Evolutionary conservation across 2,329 filamentous ascomycete genomes (phyloP).

Genomic region (Trichoderma endophyticum): DNA sequence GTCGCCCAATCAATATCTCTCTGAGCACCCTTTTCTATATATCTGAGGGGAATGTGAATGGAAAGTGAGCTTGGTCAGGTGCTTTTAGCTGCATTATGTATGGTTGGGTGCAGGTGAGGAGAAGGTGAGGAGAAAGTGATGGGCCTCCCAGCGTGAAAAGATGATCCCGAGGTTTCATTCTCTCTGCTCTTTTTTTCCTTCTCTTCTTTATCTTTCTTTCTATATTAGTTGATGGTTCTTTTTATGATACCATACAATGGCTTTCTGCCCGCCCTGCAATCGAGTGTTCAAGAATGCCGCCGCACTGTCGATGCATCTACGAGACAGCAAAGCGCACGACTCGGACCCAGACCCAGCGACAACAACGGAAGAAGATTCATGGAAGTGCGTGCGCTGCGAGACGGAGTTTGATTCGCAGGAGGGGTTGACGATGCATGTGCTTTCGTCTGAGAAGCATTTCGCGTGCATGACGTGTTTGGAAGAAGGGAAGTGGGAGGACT

Average conservation of each 20-base stretch:
- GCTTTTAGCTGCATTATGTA: background rate
- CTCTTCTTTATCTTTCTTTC: background rate
- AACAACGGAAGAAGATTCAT: background rate
- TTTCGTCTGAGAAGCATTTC: background rate
- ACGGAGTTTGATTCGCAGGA: background rate
- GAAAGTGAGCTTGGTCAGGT: background rate
- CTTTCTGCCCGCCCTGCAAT: background rate
- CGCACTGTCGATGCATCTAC: background rate
- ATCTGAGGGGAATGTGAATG: background rate
- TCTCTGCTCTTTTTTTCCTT: background rate
- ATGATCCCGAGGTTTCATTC: background rate
- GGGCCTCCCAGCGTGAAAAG: background rate
- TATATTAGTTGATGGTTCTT: background rate
- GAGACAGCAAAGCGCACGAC: background rate
- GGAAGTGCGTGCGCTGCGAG: background rate
- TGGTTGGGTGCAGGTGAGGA: background rate
- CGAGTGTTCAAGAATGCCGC: background rate
- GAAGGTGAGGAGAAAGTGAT: background rate
- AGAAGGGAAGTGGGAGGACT: background rate
- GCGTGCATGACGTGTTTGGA: background rate
- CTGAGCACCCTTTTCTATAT: background rate
- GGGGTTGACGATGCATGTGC: background rate
- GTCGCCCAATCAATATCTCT: background rate
- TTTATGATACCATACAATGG: background rate
- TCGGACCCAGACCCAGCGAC: background rate